A percentile compares a stretch with the other conserved stretches of the same genome.
These are phyloP conservation scores for Heracleum sosnowskyi DNA, from an alignment of 129 eudicot genomes.

Conservation along the genomic window DNA sequence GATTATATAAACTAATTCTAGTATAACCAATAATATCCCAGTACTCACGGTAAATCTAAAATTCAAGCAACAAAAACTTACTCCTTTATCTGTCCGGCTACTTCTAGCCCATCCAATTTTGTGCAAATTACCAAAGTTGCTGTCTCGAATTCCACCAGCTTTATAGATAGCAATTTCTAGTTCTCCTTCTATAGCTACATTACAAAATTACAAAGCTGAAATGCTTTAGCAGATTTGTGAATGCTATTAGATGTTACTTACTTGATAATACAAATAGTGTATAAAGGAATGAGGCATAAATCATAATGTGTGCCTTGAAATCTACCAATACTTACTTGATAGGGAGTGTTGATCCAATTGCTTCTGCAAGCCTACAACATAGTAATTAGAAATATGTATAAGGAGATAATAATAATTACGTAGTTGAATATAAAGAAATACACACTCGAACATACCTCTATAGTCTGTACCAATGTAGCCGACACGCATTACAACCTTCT, in stretches of 20 bases:
- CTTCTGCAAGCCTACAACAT: conserved; percentile 64
- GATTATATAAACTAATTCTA: background rate
- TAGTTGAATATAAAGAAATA: background rate
- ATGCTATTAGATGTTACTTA: too few species aligned
- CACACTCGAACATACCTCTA: conserved; percentile 32
- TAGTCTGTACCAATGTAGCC: conserved; percentile 90
- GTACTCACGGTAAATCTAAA: background rate
- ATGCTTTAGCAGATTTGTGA: conserved; percentile 18
- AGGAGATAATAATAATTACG: background rate
- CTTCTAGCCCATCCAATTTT: conserved; percentile 93
- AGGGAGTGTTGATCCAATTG: conserved; percentile 57
- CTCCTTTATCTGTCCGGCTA: conserved; percentile 98
- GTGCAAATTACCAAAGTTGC: conserved; percentile 78
- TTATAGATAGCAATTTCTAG: conserved; percentile 70
- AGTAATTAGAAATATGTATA: background rate
- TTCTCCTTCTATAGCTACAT: conserved; percentile 81
- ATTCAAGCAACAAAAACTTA: conserved; percentile 23
- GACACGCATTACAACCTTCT: conserved; percentile 95
- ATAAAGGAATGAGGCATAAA: too few species aligned
- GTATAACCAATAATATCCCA: background rate
- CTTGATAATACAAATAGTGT: too few species aligned
- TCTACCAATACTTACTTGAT: conserved; percentile 40
- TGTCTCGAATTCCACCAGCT: conserved; percentile 90
- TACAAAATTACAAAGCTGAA: conserved; percentile 24
- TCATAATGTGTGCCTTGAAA: background rate